Percentiles rank a stretch among this genome's conserved stretches.
Evolutionary conservation across 2,329 filamentous ascomycete genomes (phyloP).

Genomic region (Exophiala calicioides): DNA sequence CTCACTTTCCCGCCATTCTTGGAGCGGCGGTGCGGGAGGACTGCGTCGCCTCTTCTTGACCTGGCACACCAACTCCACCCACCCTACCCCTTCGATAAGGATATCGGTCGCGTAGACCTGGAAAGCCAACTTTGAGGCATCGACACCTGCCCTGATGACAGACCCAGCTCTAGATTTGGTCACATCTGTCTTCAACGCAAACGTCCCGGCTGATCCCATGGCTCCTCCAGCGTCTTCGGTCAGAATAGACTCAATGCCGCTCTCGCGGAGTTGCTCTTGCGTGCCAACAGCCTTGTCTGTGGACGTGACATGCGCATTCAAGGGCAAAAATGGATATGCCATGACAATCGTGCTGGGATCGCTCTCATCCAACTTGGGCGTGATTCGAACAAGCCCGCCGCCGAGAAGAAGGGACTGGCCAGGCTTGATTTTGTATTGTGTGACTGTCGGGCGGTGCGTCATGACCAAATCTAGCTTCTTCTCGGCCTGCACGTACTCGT

Average conservation of each 20-base stretch:
- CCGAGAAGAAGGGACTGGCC: conserved; percentile 81
- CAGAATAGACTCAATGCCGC: conserved; percentile 58
- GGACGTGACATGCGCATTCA: conserved; percentile 73
- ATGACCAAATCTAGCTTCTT: conserved; percentile 72
- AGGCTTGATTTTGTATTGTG: conserved; percentile 71
- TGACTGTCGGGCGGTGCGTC: conserved; percentile 71
- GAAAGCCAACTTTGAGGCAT: conserved; percentile 64
- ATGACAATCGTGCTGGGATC: conserved; percentile 57
- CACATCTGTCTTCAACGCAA: conserved; percentile 76
- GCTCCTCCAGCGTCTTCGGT: conserved; percentile 45
- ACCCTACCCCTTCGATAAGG: conserved; percentile 87
- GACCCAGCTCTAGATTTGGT: conserved; percentile 77
- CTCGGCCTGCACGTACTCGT: conserved; percentile 67
- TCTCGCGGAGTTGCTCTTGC: conserved; percentile 65
- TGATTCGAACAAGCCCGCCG: conserved; percentile 84
- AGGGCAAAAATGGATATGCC: conserved; percentile 81
- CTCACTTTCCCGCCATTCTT: conserved; percentile 7
- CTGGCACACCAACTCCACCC: conserved; percentile 86
- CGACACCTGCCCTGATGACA: conserved; percentile 65
- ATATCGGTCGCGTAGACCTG: conserved; percentile 79
- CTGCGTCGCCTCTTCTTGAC: conserved; percentile 56
- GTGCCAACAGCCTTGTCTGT: conserved; percentile 78
- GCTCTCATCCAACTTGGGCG: conserved; percentile 54
- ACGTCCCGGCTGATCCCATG: conserved; percentile 71
- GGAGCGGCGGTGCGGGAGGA: background rate